Evolutionary conservation across 768 basidiomycete genomes (phyloP).

Genomic region (Tulasnella sp.): DNA sequence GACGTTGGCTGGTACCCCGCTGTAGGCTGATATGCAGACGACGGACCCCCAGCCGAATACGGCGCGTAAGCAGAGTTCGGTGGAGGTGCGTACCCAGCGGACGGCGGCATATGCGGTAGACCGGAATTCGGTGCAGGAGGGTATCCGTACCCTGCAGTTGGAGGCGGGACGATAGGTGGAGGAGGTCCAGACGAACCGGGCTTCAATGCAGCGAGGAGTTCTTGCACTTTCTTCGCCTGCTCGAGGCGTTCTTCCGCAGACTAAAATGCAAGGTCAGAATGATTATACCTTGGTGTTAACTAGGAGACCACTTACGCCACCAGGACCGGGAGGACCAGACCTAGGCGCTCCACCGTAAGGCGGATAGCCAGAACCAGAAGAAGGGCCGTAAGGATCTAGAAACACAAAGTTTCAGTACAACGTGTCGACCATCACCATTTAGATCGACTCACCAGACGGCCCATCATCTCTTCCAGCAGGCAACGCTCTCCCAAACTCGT

Average conservation of each 20-base stretch:
- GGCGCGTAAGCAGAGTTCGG: background rate
- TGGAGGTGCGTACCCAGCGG: background rate
- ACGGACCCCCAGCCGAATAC: background rate
- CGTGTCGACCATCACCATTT: background rate
- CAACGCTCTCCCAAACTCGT: background rate
- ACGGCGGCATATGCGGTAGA: slow-evolving; percentile 21
- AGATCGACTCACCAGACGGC: background rate
- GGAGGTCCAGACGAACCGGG: background rate
- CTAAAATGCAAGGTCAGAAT: no score
- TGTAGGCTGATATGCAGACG: background rate
- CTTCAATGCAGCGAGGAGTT: slow-evolving; percentile 28
- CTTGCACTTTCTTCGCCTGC: slow-evolving; percentile 78
- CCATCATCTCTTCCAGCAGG: background rate
- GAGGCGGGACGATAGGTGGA: slow-evolving; percentile 13
- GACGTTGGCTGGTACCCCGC: background rate
- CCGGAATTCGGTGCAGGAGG: slow-evolving; percentile 26
- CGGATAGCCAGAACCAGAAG: background rate
- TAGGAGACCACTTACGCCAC: background rate
- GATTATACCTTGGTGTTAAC: no score
- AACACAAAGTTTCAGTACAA: background rate
- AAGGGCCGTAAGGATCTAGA: background rate
- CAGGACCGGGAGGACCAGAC: background rate
- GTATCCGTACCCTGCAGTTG: slow-evolving; percentile 27
- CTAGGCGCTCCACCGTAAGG: background rate
- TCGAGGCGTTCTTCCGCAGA: slow-evolving; percentile 65